These are phyloP conservation scores for Xylaria sp. DNA, from an alignment of 2,329 filamentous ascomycete genomes.

Conservation along the genomic window DNA sequence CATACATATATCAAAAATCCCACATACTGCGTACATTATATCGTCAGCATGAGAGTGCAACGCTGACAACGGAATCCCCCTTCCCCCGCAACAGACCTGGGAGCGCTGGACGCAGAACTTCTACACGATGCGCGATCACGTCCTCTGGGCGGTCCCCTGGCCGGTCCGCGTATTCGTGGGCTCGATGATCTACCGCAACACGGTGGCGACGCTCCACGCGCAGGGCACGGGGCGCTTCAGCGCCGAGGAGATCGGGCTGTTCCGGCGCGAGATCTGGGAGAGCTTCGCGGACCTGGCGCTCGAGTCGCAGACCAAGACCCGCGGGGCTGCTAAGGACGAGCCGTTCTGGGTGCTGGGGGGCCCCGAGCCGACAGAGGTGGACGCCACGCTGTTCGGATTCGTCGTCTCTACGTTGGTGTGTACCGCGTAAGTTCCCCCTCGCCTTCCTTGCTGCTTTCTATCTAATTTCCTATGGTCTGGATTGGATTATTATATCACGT, in stretches of 20 bases:
- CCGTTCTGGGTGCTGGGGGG: slow-evolving; percentile 70
- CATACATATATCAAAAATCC: neutral
- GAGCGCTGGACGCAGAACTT: slow-evolving; percentile 71
- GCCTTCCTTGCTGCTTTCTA: neutral
- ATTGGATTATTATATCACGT: neutral
- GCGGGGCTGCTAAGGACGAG: slow-evolving; percentile 21
- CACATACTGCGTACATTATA: no score
- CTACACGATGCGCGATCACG: slow-evolving; percentile 64
- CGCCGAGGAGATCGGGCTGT: slow-evolving; percentile 57
- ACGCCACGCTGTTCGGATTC: slow-evolving; percentile 68
- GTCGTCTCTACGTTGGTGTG: slow-evolving; percentile 62
- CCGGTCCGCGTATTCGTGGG: slow-evolving; percentile 63
- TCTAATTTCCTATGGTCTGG: neutral
- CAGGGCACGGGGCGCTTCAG: slow-evolving; percentile 66
- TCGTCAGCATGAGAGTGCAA: no score
- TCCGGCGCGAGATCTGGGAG: slow-evolving; percentile 64
- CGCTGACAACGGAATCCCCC: neutral
- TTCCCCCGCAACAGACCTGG: slow-evolving; percentile 48
- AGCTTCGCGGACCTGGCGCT: slow-evolving; percentile 58
- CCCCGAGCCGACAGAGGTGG: slow-evolving; percentile 64
- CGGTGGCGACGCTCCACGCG: slow-evolving; percentile 58
- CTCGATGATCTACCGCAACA: slow-evolving; percentile 57
- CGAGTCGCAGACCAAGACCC: slow-evolving; percentile 42
- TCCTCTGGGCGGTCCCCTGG: slow-evolving; percentile 61
- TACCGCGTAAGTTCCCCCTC: slow-evolving; percentile 59